phyloP scores from a whole-genome alignment of 2,329 filamentous ascomycete species.

The Cercospora sesami region DNA sequence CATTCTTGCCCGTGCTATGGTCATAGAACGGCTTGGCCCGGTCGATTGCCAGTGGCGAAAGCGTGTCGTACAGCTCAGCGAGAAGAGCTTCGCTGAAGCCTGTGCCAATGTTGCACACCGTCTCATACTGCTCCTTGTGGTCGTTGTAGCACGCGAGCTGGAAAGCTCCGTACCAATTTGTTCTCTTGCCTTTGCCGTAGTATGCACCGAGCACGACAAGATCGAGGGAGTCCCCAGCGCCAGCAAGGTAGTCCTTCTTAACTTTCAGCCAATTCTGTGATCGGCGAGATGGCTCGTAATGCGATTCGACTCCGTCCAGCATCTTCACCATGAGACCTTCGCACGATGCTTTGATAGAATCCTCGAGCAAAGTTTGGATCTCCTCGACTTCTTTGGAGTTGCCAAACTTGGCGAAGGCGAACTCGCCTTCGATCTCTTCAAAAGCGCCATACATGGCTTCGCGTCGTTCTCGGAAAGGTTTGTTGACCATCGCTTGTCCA shows the following conservation, averaged over 20 bases:
- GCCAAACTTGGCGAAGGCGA: constrained; percentile 83
- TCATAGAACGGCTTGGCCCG: constrained; percentile 91
- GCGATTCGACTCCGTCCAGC: constrained; percentile 88
- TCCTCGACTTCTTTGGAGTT: constrained; percentile 87
- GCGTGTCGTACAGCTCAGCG: constrained; percentile 76
- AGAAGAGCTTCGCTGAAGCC: constrained; percentile 94
- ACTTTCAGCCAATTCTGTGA: constrained; percentile 98
- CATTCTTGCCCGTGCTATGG: constrained; percentile 78
- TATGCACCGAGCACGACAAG: constrained; percentile 95
- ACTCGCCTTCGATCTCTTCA: constrained; percentile 78
- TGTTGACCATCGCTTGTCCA: constrained; percentile 83
- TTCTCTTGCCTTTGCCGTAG: constrained; percentile 90
- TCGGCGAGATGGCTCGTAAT: constrained; percentile 93
- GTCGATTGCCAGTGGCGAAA: constrained; percentile 79
- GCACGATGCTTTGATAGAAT: constrained; percentile 92
- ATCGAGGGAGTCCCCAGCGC: constrained; percentile 92
- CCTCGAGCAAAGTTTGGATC: constrained; percentile 88
- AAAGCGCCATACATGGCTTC: constrained; percentile 74
- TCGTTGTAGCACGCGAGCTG: constrained; percentile 91
- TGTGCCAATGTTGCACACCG: constrained; percentile 96
- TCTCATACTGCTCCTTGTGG: constrained; percentile 79
- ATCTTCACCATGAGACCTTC: constrained; percentile 99
- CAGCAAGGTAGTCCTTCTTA: constrained; percentile 96
- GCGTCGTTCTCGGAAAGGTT: constrained; percentile 79
- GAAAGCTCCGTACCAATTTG: constrained; percentile 93